A percentile compares a stretch with the other conserved stretches of the same genome.
Conservation (phyloP, 352 stramenopile species). For the Phytophthora syringae region DNA sequence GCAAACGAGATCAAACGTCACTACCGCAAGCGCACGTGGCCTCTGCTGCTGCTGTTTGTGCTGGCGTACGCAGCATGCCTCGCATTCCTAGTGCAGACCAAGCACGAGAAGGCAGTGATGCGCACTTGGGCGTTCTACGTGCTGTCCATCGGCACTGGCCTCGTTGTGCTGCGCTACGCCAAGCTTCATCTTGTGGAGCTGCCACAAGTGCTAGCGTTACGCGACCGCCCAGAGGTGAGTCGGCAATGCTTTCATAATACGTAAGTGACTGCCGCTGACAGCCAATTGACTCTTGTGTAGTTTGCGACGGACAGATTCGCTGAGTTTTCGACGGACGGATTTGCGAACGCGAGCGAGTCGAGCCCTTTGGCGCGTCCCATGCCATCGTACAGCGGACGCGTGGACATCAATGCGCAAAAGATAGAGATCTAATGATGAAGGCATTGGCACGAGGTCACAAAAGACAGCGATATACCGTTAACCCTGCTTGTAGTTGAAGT, state of each 20-base stretch:
- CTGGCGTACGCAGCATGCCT: conserved; percentile 49
- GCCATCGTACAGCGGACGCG: conserved; percentile 44
- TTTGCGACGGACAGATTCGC: conserved; percentile 54
- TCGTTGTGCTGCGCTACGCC: conserved; percentile 70
- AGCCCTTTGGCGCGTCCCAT: conserved; percentile 73
- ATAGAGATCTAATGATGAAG: conserved; percentile 22
- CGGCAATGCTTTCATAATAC: background rate
- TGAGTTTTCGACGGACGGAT: conserved; percentile 64
- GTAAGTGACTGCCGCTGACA: background rate
- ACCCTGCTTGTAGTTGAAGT: too few relatives aligned
- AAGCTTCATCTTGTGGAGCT: conserved; percentile 81
- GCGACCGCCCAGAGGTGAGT: conserved; percentile 69
- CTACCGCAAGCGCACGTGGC: conserved; percentile 53
- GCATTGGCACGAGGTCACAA: too few relatives aligned
- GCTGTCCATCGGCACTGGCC: conserved; percentile 57
- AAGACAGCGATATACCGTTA: too few relatives aligned
- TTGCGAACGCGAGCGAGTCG: conserved; percentile 41
- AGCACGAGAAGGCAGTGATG: conserved; percentile 39
- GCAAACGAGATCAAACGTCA: conserved; percentile 54
- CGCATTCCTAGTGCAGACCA: conserved; percentile 45
- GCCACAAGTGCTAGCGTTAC: conserved; percentile 68
- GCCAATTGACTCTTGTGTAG: conserved; percentile 25
- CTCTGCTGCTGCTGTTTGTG: conserved; percentile 57
- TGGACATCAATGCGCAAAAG: conserved; percentile 30
- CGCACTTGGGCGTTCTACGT: conserved; percentile 67